Conservation (phyloP, 441 rosid genomes). For the Pelargonium myrrhifolium region DNA sequence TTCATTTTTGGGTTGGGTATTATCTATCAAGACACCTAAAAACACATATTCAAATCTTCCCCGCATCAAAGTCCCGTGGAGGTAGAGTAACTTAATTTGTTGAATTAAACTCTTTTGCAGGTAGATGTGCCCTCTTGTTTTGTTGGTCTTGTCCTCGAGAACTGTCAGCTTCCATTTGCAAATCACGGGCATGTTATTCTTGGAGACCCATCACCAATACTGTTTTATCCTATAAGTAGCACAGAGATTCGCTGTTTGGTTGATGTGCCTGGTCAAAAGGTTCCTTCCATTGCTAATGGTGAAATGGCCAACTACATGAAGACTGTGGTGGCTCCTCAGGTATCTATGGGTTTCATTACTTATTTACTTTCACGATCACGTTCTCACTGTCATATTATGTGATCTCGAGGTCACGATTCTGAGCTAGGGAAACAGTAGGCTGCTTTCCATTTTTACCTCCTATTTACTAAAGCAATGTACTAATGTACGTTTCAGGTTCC, state of each 20-base stretch:
- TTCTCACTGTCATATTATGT: neutral
- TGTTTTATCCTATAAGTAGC: slow-evolving; percentile 23
- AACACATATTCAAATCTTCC: neutral
- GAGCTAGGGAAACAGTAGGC: neutral
- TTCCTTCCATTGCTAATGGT: slow-evolving; percentile 23
- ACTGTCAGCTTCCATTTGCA: slow-evolving; percentile 21
- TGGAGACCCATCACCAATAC: slow-evolving; percentile 24
- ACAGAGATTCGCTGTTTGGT: slow-evolving; percentile 25
- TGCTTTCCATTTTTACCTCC: neutral
- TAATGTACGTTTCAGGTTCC: slow-evolving; percentile 23
- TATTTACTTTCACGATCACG: neutral
- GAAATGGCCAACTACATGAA: slow-evolving; percentile 24
- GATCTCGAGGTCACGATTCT: neutral
- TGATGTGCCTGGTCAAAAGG: slow-evolving; percentile 27
- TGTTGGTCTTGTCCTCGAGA: slow-evolving; percentile 24
- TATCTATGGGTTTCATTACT: neutral
- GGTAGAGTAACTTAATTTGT: neutral
- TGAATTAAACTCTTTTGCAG: slow-evolving; percentile 1
- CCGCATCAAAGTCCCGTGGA: neutral
- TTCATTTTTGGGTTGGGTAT: neutral
- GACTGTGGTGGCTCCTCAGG: slow-evolving; percentile 25
- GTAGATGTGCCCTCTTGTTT: slow-evolving; percentile 24
- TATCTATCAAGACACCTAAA: neutral
- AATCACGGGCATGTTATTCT: slow-evolving; percentile 25
- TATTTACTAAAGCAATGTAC: neutral